Evolutionary conservation across 2,329 filamentous ascomycete genomes (phyloP).

Genomic region (Aspergillus bombycis): DNA sequence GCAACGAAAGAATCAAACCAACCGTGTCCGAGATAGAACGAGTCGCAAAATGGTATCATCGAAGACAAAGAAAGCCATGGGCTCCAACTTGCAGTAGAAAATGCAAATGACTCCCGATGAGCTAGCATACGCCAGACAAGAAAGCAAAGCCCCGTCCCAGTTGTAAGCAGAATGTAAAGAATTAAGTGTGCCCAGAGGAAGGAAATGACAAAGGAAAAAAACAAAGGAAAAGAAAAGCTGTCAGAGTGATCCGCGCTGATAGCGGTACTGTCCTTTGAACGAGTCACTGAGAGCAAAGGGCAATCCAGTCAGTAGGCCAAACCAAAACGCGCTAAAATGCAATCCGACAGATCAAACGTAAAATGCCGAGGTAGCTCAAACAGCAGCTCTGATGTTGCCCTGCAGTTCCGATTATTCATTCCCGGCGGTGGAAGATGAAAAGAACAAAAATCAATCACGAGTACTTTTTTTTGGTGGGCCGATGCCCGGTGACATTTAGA

Average conservation of each 20-base stretch:
- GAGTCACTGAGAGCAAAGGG: conserved; percentile 23
- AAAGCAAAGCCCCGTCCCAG: conserved; percentile 31
- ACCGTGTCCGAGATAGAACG: conserved; percentile 15
- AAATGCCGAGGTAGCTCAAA: not conserved
- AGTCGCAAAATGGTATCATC: conserved; percentile 43
- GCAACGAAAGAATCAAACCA: conserved; percentile 28
- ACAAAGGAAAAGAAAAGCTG: not conserved
- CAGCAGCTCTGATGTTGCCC: not conserved
- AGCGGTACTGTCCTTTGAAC: conserved; percentile 11
- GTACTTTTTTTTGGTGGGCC: conserved; percentile 13
- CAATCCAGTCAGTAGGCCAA: conserved; percentile 33
- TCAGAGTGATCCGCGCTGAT: conserved; percentile 18
- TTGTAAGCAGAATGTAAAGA: conserved; percentile 16
- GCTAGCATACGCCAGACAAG: conserved; percentile 21
- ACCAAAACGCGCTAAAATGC: conserved; percentile 42
- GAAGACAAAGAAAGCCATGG: conserved; percentile 31
- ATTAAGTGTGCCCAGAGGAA: conserved; percentile 12
- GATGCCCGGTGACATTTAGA: not conserved
- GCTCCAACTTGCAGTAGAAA: conserved; percentile 26
- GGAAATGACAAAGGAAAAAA: conserved; percentile 17
- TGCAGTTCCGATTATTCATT: conserved; percentile 3
- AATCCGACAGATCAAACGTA: conserved; percentile 25
- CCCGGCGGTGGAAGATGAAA: not conserved
- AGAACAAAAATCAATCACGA: conserved; percentile 2
- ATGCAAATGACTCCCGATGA: conserved; percentile 31